Percentiles rank a stretch among this genome's conserved stretches.
These are phyloP conservation scores for Blumeria graminis DNA, from an alignment of 2,329 filamentous ascomycete species.

Conservation along the genomic window DNA sequence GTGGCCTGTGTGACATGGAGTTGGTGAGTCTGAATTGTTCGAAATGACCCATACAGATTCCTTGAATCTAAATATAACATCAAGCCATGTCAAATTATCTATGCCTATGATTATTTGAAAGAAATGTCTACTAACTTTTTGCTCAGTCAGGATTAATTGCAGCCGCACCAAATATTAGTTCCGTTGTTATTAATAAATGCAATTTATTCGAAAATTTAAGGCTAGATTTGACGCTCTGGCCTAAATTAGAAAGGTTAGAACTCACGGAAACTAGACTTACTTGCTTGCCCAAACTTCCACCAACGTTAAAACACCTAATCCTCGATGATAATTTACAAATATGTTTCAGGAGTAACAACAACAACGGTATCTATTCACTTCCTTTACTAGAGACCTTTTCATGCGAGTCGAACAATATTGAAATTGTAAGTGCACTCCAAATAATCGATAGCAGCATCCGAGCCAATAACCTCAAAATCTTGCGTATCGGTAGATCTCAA, in stretches of 20 bases:
- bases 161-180: slow-evolving; percentile 7
- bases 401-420: slow-evolving; percentile 7
- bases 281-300: slow-evolving; percentile 9
- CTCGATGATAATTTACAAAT: slow-evolving; percentile 7
- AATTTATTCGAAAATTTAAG: not conserved
- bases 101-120: not conserved
- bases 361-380: slow-evolving; percentile 3
- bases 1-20: slow-evolving; percentile 3
- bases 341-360: not conserved
- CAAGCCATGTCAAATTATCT: no score
- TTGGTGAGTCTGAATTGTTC: slow-evolving; percentile 5
- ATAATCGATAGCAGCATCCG: slow-evolving; percentile 7
- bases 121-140: slow-evolving; percentile 1
- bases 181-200: slow-evolving; percentile 7
- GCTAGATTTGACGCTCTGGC: slow-evolving; percentile 6
- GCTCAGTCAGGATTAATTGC: slow-evolving; percentile 6
- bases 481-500: slow-evolving; percentile 7
- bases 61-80: no score
- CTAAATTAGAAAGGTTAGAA: slow-evolving; percentile 8
- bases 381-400: slow-evolving; percentile 12
- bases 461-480: slow-evolving; percentile 8
- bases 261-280: slow-evolving; percentile 6
- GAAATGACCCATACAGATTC: not conserved
- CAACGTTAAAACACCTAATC: slow-evolving; percentile 10
- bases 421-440: slow-evolving; percentile 3